A percentile compares a stretch with the other conserved stretches of the same genome.
Conservation (phyloP, 129 eudicot species). For the Artemisia argyi region DNA sequence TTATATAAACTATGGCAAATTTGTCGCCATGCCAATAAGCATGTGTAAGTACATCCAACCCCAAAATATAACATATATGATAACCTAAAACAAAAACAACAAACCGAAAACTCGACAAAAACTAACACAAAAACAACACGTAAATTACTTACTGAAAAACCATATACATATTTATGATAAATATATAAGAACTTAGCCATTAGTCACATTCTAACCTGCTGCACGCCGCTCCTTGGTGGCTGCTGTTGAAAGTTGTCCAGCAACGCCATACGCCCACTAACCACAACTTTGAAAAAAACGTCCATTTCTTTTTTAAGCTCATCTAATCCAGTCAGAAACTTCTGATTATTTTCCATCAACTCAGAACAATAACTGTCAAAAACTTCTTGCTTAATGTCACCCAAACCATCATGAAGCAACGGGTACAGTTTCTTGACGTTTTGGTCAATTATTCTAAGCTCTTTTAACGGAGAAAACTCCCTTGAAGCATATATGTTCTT, state of each 20-base stretch:
- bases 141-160: constrained; percentile 1
- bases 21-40: too few species aligned
- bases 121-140: background rate
- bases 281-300: constrained; percentile 67
- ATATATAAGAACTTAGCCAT: background rate
- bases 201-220: constrained; percentile 40
- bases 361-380: constrained; percentile 31
- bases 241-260: constrained; percentile 56
- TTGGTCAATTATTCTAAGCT: constrained; percentile 58
- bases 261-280: constrained; percentile 79
- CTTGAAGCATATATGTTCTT: constrained; percentile 47
- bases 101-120: too few species aligned
- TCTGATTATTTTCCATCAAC: constrained; percentile 40
- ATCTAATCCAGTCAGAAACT: constrained; percentile 74
- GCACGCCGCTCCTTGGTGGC: constrained; percentile 32
- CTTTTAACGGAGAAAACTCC: constrained; percentile 50
- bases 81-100: too few species aligned
- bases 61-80: too few species aligned
- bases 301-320: constrained; percentile 67
- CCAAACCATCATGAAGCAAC: constrained; percentile 53
- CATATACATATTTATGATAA: background rate
- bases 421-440: constrained; percentile 58
- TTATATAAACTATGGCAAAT: too few species aligned
- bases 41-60: too few species aligned
- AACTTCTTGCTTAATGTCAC: constrained; percentile 38